Evolutionary conservation across 23 red algal genomes (phyloP).

Genomic region (Chondrus crispus): DNA sequence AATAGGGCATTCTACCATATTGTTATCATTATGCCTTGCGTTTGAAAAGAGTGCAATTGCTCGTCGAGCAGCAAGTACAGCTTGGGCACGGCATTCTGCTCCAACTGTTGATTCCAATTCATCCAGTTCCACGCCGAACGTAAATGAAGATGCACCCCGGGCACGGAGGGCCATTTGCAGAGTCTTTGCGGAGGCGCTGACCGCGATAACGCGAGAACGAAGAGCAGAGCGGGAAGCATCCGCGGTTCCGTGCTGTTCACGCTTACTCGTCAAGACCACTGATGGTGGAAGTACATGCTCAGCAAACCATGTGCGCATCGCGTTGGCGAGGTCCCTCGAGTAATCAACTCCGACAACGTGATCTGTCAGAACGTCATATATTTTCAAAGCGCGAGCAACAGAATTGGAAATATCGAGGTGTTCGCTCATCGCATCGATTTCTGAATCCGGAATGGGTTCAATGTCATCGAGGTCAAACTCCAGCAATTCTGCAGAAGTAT

Average conservation of each 20-base stretch:
- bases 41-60: slow-evolving; percentile 50
- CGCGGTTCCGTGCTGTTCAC: neutral
- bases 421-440: slow-evolving; percentile 55
- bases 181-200: slow-evolving; percentile 30
- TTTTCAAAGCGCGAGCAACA: slow-evolving; percentile 35
- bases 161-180: slow-evolving; percentile 49
- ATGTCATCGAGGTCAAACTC: slow-evolving; percentile 68
- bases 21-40: slow-evolving; percentile 41
- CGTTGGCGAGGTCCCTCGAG: slow-evolving; percentile 31
- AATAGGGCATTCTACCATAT: slow-evolving; percentile 46
- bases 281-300: slow-evolving; percentile 40
- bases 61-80: slow-evolving; percentile 38
- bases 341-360: slow-evolving; percentile 24
- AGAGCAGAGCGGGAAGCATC: slow-evolving; percentile 1
- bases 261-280: slow-evolving; percentile 23
- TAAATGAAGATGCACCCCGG: slow-evolving; percentile 49
- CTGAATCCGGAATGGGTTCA: slow-evolving; percentile 39
- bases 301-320: slow-evolving; percentile 51
- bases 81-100: slow-evolving; percentile 62
- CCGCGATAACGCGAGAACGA: slow-evolving; percentile 22
- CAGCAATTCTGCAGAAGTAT: slow-evolving; percentile 28
- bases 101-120: slow-evolving; percentile 27
- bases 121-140: slow-evolving; percentile 23
- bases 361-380: slow-evolving; percentile 53
- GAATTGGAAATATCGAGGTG: slow-evolving; percentile 56